Evolutionary conservation across 2,329 filamentous ascomycete species (phyloP).

Genomic region (Exophiala alcalophila): DNA sequence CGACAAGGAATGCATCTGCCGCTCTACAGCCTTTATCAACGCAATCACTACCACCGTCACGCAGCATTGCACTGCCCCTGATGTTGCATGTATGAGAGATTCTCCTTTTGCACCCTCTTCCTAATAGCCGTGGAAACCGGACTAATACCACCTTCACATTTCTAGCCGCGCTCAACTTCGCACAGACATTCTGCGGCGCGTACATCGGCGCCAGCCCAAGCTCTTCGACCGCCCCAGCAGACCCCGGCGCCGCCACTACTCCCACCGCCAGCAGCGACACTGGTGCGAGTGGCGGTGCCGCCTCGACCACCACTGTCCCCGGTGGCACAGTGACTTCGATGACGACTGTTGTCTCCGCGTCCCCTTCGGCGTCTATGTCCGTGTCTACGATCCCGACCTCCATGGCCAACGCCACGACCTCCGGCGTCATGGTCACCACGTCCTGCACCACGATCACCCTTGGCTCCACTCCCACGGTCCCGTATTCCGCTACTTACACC

Average conservation of each 20-base stretch:
- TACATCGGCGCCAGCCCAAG: constrained; percentile 3
- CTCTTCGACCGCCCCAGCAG: not conserved
- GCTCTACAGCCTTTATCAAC: constrained; percentile 17
- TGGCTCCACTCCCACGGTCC: constrained; percentile 1
- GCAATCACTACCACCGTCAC: constrained; percentile 23
- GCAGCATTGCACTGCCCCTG: constrained; percentile 13
- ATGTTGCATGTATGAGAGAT: constrained; percentile 7
- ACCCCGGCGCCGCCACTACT: not conserved
- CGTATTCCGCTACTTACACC: constrained; percentile 12
- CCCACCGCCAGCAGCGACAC: not conserved
- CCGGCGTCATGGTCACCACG: constrained; percentile 10
- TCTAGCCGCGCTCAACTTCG: constrained; percentile 17
- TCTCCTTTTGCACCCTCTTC: not conserved
- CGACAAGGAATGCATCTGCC: constrained; percentile 21
- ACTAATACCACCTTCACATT: not conserved
- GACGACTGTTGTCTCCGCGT: constrained; percentile 8
- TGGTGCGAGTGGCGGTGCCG: not conserved
- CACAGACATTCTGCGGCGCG: constrained; percentile 17
- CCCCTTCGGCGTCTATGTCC: not conserved
- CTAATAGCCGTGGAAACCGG: too few relatives aligned
- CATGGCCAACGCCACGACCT: not conserved
- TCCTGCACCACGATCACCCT: constrained; percentile 13
- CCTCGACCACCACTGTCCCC: constrained; percentile 18
- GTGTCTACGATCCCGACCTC: constrained; percentile 4
- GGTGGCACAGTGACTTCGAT: constrained; percentile 15